Base-by-base conservation (phyloP, 805 yeast species). In the Lipomyces kockii region DNA sequence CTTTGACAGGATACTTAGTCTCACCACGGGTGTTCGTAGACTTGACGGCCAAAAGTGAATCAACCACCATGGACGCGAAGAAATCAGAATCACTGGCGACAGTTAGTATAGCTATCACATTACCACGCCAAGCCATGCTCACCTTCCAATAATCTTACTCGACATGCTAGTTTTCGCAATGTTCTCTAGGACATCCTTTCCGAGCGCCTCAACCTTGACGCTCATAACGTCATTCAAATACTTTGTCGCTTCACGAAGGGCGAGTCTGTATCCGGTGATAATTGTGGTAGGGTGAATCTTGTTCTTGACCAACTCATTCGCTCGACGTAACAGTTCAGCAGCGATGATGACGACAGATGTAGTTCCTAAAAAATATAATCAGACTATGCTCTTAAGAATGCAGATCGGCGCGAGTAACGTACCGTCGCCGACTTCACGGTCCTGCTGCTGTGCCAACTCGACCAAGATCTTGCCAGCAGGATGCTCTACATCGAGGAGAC, bases 381-480 rank as follows among this genome's bases (percentile, higher is more conserved):
- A 43, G 49, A 2, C 11, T 17, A 27, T 25, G 32, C 34, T 7
- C 20, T 9, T 25, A 20, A 20, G 61, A n/a, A 43, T 14, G 20
- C 3, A n/a, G 7, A 43, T 8, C 49, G 1, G 22, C 49, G 1
- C 49, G 22, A 11, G 17, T 2, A 6, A n/a, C 70, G 8, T 56
- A 74, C 98, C 98, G 77, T 93, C 98, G 69, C 98, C 99, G 63
- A 95, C 97, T 80, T 95, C 99, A 75, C 97, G 87, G 79, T 95
- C 99, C 82, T 95, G 99, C 79, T 95, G 98, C 79, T 95, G 97
- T 1, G 99, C 99, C 76, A 95, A 84, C 77, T 95, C 98, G 60
- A 95, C 99, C 66, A 95, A 83, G 74, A 95, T 95, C 81, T 92
- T 94, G 20, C 98, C 99, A 0, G 99, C 99, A 46, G 99, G 99